Percentiles rank a stretch among this genome's conserved stretches.
These are phyloP conservation scores for Ottelia alismoides DNA, from an alignment of 106 monocot species.

Conservation along the genomic window DNA sequence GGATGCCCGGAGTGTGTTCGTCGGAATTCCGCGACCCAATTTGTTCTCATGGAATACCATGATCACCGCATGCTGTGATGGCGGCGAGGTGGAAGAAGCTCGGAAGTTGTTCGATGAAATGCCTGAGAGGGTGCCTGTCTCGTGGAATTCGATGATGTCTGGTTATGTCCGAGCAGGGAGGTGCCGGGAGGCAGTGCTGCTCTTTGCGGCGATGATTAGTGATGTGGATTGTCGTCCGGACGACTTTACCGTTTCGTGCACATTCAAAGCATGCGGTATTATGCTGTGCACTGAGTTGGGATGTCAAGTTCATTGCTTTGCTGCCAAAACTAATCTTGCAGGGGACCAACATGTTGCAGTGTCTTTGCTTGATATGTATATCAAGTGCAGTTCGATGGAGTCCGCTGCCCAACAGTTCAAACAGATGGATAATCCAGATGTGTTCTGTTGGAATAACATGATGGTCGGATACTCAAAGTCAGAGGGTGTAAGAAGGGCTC, in stretches of 20 bases:
- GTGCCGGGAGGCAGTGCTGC: slow-evolving; percentile 12
- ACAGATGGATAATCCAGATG: slow-evolving; percentile 26
- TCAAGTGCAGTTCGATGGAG: slow-evolving; percentile 44
- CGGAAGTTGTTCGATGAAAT: slow-evolving; percentile 60
- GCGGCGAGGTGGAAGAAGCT: slow-evolving; percentile 31
- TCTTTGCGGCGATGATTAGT: slow-evolving; percentile 42
- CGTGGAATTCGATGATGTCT: slow-evolving; percentile 71
- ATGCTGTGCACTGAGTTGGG: slow-evolving; percentile 21
- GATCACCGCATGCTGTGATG: slow-evolving; percentile 41
- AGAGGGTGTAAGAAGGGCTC: slow-evolving; percentile 28
- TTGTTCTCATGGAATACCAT: slow-evolving; percentile 53
- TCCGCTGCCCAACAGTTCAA: slow-evolving; percentile 41
- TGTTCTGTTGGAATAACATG: slow-evolving; percentile 73
- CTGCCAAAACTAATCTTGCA: slow-evolving; percentile 31
- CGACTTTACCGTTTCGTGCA: slow-evolving; percentile 36
- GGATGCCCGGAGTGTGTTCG: slow-evolving; percentile 38
- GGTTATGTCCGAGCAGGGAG: slow-evolving; percentile 29
- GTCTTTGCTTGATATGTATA: slow-evolving; percentile 61
- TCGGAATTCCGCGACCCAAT: slow-evolving; percentile 28
- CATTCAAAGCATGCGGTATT: slow-evolving; percentile 55
- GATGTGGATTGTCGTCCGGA: slow-evolving; percentile 14
- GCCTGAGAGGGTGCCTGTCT: slow-evolving; percentile 40
- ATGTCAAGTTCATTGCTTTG: slow-evolving; percentile 49
- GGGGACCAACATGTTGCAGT: slow-evolving; percentile 20
- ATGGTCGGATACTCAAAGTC: slow-evolving; percentile 43